Evolutionary conservation across 768 basidiomycete species (phyloP).

Genomic region (Pisolithus orientalis): DNA sequence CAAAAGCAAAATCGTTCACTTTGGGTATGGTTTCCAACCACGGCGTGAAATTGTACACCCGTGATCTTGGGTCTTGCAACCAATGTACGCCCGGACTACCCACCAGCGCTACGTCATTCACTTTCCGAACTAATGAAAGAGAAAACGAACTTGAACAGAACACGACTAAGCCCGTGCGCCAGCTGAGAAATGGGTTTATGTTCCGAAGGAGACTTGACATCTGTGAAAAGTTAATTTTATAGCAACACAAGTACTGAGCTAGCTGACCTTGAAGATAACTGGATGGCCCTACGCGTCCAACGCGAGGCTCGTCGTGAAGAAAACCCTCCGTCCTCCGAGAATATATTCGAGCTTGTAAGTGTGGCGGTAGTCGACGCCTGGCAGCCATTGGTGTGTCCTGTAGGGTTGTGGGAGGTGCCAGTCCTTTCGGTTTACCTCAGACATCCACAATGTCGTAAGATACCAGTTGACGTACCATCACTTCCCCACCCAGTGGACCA

Average conservation of each 20-base stretch:
- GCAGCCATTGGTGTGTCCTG: conserved; percentile 1
- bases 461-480: conserved; percentile 15
- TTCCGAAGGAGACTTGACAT: conserved; percentile 35
- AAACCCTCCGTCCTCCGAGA: conserved; percentile 22
- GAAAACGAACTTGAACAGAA: conserved; percentile 64
- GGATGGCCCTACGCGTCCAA: background rate
- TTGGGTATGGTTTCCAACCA: conserved; percentile 68
- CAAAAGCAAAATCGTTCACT: conserved; percentile 81
- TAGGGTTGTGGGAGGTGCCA: conserved; percentile 8
- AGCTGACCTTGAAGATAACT: conserved; percentile 15
- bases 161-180: conserved; percentile 60
- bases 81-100: conserved; percentile 82
- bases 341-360: conserved; percentile 19
- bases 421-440: conserved; percentile 1
- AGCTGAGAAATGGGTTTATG: conserved; percentile 57
- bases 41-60: conserved; percentile 79
- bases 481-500: conserved; percentile 16
- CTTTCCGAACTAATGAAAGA: background rate
- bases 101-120: background rate
- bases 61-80: conserved; percentile 79
- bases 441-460: background rate
- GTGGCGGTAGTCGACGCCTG: conserved; percentile 8
- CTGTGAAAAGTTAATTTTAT: conserved; percentile 22
- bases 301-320: background rate
- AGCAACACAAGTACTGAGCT: background rate